Base-by-base conservation (phyloP, 2,329 filamentous ascomycete species). In the Arthrobotrys sphaeroides region DNA sequence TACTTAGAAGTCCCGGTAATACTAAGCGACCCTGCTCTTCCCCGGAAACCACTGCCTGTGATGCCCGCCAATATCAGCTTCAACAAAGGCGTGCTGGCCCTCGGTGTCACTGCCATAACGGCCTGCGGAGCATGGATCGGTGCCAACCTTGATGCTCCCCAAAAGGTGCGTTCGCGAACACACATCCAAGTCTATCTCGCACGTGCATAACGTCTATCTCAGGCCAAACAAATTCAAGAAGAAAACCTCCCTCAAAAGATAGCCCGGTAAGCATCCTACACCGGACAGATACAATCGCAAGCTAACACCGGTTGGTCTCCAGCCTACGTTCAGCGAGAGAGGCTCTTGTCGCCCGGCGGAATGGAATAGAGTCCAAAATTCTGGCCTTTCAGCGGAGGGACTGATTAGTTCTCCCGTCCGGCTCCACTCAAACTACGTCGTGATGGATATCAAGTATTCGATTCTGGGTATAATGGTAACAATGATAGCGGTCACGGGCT, bases 301-400 rank as follows among this genome's bases (percentile, higher is more conserved):
- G 18, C 31, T 55, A 55, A 55, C 31, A 12, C 16, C 38, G 16
- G n/a, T n/a, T n/a, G n/a, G n/a, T n/a, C n/a, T 55, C 31, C 38
- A 26, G 43, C 31, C 51, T 55, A 2, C 51, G 51, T 24, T 36
- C 47, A 38, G 55, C 69, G n/a, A 43, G 69, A 45, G 51, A 73
- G 18, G n/a, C 22, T 26, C 43, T 73, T 1, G 61, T 73, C 36
- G 18, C 33, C 45, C 31, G 61, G 51, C 66, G 61, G 47, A 62
- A 67, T 22, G 69, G 61, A 61, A 66, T 73, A 26, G 51, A 45
- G 33, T 60, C 69, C 43, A 73, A 73, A 40, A 61, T 73, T 36
- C 12, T 51, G 24, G 47, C 10, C 53, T 38, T 62, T 9, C 42
- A 60, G 20, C 26, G n/a, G n/a, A n/a, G n/a, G n/a, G n/a, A n/a